Evolutionary conservation across 2,329 filamentous ascomycete genomes (phyloP).

Genomic region (Nemania sp.): DNA sequence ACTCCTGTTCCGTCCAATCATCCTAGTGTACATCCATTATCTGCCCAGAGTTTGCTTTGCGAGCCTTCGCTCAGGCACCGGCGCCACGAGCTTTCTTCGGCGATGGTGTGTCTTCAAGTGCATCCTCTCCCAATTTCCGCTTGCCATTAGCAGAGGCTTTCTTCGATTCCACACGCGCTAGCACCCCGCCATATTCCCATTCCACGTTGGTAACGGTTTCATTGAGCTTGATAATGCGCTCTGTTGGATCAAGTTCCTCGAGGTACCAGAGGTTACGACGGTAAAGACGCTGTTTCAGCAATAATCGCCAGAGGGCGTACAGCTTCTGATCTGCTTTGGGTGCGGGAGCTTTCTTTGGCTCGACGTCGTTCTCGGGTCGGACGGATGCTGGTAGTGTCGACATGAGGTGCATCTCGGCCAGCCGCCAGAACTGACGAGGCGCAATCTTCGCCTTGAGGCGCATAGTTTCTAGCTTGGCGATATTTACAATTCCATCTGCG

Average conservation of each 20-base stretch:
- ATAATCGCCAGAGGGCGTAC: constrained; percentile 72
- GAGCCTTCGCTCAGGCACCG: constrained; percentile 22
- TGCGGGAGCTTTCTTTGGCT: constrained; percentile 40
- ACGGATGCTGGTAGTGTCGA: constrained; percentile 60
- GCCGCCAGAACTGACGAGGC: constrained; percentile 72
- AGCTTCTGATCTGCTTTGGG: constrained; percentile 60
- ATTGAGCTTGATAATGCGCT: constrained; percentile 73
- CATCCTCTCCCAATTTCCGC: constrained; percentile 48
- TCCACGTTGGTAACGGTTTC: constrained; percentile 69
- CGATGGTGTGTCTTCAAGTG: constrained; percentile 28
- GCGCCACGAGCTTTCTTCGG: constrained; percentile 53
- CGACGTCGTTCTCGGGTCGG: constrained; percentile 51
- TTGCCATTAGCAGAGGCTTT: constrained; percentile 44
- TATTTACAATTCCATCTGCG: constrained; percentile 59
- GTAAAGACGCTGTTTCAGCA: constrained; percentile 78
- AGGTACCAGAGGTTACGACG: constrained; percentile 73
- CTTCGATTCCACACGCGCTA: constrained; percentile 45
- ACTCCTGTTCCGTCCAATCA: constrained; percentile 8
- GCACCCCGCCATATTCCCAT: constrained; percentile 70
- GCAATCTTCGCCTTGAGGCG: constrained; percentile 70
- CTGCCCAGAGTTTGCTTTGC: not conserved
- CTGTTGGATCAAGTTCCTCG: constrained; percentile 66
- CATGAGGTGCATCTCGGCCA: constrained; percentile 76
- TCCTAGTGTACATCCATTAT: no score
- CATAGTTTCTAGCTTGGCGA: constrained; percentile 57